Conservation (phyloP, 2,329 filamentous ascomycete species). For the Helotiales sp. region DNA sequence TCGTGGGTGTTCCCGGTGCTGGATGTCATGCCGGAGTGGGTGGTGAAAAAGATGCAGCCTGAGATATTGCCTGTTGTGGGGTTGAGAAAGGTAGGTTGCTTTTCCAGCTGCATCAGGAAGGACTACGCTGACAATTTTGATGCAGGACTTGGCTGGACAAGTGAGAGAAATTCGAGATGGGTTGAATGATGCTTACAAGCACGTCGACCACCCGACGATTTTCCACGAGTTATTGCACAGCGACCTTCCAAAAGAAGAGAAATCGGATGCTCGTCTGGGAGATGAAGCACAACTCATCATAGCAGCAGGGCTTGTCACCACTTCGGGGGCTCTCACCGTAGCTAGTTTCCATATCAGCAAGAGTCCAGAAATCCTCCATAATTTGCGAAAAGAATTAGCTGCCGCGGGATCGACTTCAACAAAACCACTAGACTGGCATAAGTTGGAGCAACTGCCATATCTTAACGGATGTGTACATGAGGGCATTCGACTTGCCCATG, state of each 20-base stretch:
- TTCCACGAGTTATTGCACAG: conserved; percentile 37
- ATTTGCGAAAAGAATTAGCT: conserved; percentile 40
- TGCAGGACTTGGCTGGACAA: conserved; percentile 17
- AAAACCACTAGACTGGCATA: conserved; percentile 38
- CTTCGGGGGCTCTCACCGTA: conserved; percentile 44
- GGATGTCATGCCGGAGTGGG: conserved; percentile 18
- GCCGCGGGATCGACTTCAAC: conserved; percentile 40
- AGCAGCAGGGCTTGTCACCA: conserved; percentile 39
- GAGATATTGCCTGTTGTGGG: conserved; percentile 22
- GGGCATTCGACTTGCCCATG: conserved; percentile 41
- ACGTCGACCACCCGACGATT: conserved; percentile 27
- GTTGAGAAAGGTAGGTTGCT: conserved; percentile 13
- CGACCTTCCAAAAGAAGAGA: conserved; percentile 42
- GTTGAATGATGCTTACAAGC: conserved; percentile 16
- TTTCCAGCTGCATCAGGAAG: not conserved
- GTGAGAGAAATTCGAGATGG: conserved; percentile 18
- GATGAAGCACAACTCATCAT: conserved; percentile 19
- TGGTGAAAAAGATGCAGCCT: conserved; percentile 29
- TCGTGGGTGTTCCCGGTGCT: conserved; percentile 19
- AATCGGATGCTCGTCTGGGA: conserved; percentile 17
- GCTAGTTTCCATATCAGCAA: conserved; percentile 42
- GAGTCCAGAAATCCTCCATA: conserved; percentile 39
- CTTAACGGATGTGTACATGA: conserved; percentile 43
- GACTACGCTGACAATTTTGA: not conserved
- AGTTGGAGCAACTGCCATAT: conserved; percentile 45